Evolutionary conservation across 202 grass and related monocot species (phyloP).

Genomic region (Carex sylvatica): DNA sequence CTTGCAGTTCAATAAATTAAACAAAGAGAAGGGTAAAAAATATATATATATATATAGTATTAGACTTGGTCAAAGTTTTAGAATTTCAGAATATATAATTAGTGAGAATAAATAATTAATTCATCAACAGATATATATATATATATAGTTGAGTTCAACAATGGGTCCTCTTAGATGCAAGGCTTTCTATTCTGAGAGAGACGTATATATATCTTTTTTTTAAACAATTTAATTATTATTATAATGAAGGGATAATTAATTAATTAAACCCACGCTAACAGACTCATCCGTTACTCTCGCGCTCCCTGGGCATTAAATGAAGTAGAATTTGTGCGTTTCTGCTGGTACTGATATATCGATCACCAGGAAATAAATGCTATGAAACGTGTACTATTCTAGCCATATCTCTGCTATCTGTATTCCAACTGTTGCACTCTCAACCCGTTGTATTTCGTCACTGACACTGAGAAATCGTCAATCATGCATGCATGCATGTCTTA

Average conservation of each 20-base stretch:
- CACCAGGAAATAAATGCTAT: conserved; percentile 11
- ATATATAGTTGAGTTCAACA: background rate
- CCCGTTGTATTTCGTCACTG: background rate
- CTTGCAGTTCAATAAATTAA: background rate
- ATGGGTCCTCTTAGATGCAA: background rate
- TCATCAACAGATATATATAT: background rate
- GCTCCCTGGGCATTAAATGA: conserved; percentile 19
- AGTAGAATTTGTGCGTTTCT: background rate
- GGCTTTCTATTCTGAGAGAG: background rate
- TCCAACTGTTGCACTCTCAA: conserved; percentile 1
- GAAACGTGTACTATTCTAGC: conserved; percentile 15
- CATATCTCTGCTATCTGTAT: background rate
- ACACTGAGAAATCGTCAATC: background rate
- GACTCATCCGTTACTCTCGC: conserved; percentile 19
- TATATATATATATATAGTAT: background rate
- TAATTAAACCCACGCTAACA: background rate
- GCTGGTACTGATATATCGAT: background rate
- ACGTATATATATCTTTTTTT: too few relatives aligned
- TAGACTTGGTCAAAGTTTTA: background rate
- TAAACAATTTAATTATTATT: background rate
- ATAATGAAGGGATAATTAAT: background rate
- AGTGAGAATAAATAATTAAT: background rate
- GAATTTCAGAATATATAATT: background rate
- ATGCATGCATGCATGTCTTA: background rate
- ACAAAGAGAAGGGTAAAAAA: background rate